Base-by-base conservation (phyloP, 2,329 filamentous ascomycete species). In the Penicillium frequentans region DNA sequence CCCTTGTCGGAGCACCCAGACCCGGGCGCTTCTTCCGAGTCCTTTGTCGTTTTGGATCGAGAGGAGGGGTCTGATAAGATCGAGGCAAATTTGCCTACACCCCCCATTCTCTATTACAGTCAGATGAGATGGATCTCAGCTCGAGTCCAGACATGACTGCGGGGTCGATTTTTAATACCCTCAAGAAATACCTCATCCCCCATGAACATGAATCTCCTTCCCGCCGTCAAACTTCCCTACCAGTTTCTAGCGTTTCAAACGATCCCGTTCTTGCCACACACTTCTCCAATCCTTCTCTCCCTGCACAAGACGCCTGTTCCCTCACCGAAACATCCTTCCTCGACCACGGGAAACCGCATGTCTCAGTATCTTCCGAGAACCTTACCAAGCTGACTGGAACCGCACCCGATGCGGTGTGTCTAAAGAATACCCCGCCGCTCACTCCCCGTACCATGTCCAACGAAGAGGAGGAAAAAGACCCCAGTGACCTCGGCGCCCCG, bases 381-480 rank as follows among this genome's bases (percentile, higher is more conserved):
- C 68, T 76, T 65, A 70, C 67, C 69, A 77, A 88, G 90, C 93
- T 97, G 91, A 97, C 92, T 86, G 84, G 87, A 84, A 85, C 86
- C 83, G 81, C 81, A 77, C 81, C 81, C 77, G 81, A 77, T 76
- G 77, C 73, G 75, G 74, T 78, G 70, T 75, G 74, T 77, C 74
- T 86, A 82, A 96, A 97, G 93, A 96, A 91, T 81, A 95, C 91
- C 68, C 90, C 91, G 66, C 88, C 92, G 59, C 93, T 93, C 66
- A 96, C 93, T 55, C 93, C 91, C 63, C 88, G 93, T 78, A 90
- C 93, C 58, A 86, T 93, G 70, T 96, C 91, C 55, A 83, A 85
- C 74, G 85, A 86, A 69, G 80, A 78, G 46, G 71, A 72, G 62
- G 62, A 67, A 67, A 51, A 66, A 71, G 54, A 62, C 69, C 29